phyloP scores from a whole-genome alignment of 306 rosid genomes.

The Quercus ilex region DNA sequence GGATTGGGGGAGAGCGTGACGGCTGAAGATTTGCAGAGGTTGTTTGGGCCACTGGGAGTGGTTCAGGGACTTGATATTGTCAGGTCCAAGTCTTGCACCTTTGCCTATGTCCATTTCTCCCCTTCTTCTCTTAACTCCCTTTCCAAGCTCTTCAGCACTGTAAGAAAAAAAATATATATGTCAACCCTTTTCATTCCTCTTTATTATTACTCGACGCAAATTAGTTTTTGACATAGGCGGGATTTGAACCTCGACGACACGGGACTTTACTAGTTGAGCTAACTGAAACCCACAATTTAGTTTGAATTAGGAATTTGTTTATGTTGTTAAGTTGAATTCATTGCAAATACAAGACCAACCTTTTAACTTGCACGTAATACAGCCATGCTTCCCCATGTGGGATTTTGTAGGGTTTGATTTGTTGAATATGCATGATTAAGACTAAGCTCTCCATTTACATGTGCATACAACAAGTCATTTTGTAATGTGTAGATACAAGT shows the following conservation, averaged over 20 bases:
- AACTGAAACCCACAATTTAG: not conserved
- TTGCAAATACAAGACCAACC: not conserved
- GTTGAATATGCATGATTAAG: not conserved
- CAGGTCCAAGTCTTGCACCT: slow-evolving; percentile 73
- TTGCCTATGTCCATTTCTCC: slow-evolving; percentile 70
- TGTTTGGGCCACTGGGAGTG: slow-evolving; percentile 47
- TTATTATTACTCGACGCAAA: no score
- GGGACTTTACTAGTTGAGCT: no score
- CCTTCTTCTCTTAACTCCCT: slow-evolving; percentile 57
- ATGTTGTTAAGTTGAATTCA: not conserved
- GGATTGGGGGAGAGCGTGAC: slow-evolving; percentile 64
- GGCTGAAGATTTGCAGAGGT: slow-evolving; percentile 46
- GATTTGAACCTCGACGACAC: fast-evolving
- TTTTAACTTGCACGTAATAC: not conserved
- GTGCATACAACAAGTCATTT: not conserved
- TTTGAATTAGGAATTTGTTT: not conserved
- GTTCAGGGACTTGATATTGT: slow-evolving; percentile 50
- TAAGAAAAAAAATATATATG: not conserved
- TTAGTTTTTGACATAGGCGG: no score
- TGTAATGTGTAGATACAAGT: not conserved
- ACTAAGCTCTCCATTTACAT: not conserved
- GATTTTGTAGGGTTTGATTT: not conserved
- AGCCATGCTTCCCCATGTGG: no score
- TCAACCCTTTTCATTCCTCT: not conserved
- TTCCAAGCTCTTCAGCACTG: slow-evolving; percentile 65